These are phyloP conservation scores for Exidia glandulosa DNA, from an alignment of 768 basidiomycete genomes.

Conservation along the genomic window DNA sequence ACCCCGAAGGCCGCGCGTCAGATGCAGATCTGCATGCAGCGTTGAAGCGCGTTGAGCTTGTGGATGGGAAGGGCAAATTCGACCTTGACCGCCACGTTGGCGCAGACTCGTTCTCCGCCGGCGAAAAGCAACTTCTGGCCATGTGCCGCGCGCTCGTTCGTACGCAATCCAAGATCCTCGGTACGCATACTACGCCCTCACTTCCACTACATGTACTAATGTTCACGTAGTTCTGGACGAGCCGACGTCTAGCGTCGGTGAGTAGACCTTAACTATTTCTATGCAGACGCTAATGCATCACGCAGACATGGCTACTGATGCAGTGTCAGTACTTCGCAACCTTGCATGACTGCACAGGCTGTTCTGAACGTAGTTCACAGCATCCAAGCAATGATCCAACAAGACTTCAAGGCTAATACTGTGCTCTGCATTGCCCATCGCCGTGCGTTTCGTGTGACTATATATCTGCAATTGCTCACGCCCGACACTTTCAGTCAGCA, in stretches of 20 bases:
- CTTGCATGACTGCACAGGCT: neutral
- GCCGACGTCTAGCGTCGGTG: conserved; percentile 50
- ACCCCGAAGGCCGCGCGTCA: conserved; percentile 9
- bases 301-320: neutral
- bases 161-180: conserved; percentile 47
- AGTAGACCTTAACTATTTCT: conserved; percentile 13
- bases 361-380: conserved; percentile 16
- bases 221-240: conserved; percentile 32
- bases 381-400: conserved; percentile 2
- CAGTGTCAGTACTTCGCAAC: neutral
- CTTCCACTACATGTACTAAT: neutral
- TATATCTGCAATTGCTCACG: neutral
- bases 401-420: neutral
- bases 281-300: conserved; percentile 39
- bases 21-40: conserved; percentile 54
- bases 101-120: conserved; percentile 58
- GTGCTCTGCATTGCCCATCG: conserved; percentile 4
- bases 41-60: conserved; percentile 40
- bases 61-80: conserved; percentile 48
- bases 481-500: conserved; percentile 16
- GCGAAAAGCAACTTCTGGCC: conserved; percentile 55
- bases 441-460: conserved; percentile 10
- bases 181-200: conserved; percentile 16
- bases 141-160: conserved; percentile 45
- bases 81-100: conserved; percentile 48